A percentile compares a stretch with the other conserved stretches of the same genome.
Conservation (phyloP, 1,139 yeast species). For the Candida buenavistaensis region DNA sequence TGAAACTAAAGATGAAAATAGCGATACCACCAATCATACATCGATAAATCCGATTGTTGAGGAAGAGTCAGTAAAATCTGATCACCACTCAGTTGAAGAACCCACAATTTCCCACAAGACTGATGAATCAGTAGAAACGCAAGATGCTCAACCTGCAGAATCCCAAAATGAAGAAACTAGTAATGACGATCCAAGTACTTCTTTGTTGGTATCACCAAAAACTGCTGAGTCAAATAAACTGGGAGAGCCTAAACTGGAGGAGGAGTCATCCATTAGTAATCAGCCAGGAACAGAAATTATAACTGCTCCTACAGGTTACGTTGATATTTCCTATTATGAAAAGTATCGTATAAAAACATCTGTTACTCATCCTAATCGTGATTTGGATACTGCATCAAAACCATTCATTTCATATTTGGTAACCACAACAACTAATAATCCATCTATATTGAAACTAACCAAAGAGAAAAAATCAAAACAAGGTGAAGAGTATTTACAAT, state of each 20-base stretch:
- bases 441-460: constrained; percentile 38
- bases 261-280: neutral
- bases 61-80: constrained; percentile 5
- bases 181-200: constrained; percentile 17
- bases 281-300: neutral
- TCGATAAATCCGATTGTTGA: constrained; percentile 8
- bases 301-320: constrained; percentile 6
- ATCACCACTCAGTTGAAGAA: constrained; percentile 2
- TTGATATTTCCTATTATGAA: constrained; percentile 18
- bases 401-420: constrained; percentile 81
- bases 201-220: constrained; percentile 12
- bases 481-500: constrained; percentile 30
- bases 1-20: constrained; percentile 33
- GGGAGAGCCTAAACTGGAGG: no score
- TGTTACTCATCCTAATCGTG: constrained; percentile 77
- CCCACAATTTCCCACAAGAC: neutral
- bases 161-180: no score
- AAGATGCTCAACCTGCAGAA: constrained; percentile 7
- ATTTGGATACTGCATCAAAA: constrained; percentile 71
- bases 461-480: constrained; percentile 15
- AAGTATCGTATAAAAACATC: constrained; percentile 34
- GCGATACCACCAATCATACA: constrained; percentile 8
- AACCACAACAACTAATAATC: constrained; percentile 57
- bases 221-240: no score
- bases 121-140: neutral